Evolutionary conservation across 108 stramenopile species (phyloP), one percentile per base, ranked within the genome.

Genomic region (Stephanodiscus minutulus): DNA sequence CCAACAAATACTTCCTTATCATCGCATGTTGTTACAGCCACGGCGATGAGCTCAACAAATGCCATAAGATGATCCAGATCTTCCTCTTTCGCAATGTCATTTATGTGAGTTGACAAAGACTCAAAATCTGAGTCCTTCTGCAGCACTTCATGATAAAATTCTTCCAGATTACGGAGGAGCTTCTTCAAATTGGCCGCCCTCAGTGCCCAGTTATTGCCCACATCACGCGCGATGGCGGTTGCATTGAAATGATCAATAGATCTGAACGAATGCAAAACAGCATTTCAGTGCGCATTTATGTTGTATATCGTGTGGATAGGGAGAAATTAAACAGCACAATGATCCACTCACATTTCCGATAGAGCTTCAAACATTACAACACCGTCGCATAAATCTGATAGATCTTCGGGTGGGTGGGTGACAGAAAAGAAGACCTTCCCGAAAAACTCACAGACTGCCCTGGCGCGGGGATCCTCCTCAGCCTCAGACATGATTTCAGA

Each of bases 121-220:
- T 72, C 78, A 58, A 94, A 90, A 60, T 83, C 82, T 21, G 89
- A 82, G 68, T 87, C 88, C 73, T 94, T 94, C 39, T 74, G 67
- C 11, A 94, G 77, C 31, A 63, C 86, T 29, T 88, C 87, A 31
- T 91, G 91, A 58, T 81, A 94, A 57, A 80, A 94, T 47, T 83
- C 74, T 61, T 94, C 85, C 36, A 94, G 49, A 66, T 91, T 91
- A 43, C 93, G 86, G 15, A 91, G 74, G n/a, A 94, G 83, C 72
- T 94, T 94, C 35, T 91, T 84, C 20, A 94, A 61, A 61, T 94
- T 94, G 67, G 89, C 82, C 5, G 86, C 80, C 72, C 91, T 94
- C 41, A 94, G 71, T 10, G 88, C 91, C 93, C 93, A 94, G 61
- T 94, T 94, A 49, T 84, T 83, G 47, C 93, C 89, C 47, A 90